Evolutionary conservation across 2,329 filamentous ascomycete genomes (phyloP).

Genomic region (Phialemoniopsis sp.): DNA sequence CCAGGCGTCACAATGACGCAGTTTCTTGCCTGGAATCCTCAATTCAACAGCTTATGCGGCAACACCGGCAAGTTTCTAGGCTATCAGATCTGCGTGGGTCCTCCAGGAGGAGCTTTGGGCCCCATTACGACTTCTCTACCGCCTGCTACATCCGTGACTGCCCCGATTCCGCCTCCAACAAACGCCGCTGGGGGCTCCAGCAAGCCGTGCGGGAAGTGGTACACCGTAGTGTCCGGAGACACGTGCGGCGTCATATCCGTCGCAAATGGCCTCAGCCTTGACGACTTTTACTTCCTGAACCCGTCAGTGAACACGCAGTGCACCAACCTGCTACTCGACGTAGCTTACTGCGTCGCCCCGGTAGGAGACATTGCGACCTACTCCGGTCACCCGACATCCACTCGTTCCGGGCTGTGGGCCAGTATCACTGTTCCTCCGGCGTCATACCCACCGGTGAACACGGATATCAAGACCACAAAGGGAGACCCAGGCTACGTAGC

Average conservation of each 20-base stretch:
- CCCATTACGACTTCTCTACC: neutral
- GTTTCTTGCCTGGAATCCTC: neutral
- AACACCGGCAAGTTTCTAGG: neutral
- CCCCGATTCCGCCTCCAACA: neutral
- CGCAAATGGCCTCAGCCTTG: neutral
- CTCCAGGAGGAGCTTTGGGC: neutral
- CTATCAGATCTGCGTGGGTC: neutral
- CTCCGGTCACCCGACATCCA: neutral
- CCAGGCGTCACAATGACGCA: neutral
- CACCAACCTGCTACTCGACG: neutral
- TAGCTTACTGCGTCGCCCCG: neutral
- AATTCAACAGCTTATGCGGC: neutral
- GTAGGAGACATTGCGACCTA: conserved; percentile 2
- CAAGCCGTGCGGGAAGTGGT: neutral
- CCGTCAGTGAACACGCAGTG: conserved; percentile 1
- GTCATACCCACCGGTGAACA: too few species aligned
- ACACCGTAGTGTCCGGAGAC: neutral
- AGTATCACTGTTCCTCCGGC: too few species aligned
- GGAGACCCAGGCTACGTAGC: too few species aligned
- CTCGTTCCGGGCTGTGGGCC: too few species aligned
- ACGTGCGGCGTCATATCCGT: neutral
- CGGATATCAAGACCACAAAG: too few species aligned
- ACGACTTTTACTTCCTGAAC: conserved; percentile 6
- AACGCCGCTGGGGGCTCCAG: neutral
- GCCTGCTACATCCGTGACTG: neutral